These are phyloP conservation scores for Solanum chilense DNA, from an alignment of 257 asterid genomes.

Conservation along the genomic window DNA sequence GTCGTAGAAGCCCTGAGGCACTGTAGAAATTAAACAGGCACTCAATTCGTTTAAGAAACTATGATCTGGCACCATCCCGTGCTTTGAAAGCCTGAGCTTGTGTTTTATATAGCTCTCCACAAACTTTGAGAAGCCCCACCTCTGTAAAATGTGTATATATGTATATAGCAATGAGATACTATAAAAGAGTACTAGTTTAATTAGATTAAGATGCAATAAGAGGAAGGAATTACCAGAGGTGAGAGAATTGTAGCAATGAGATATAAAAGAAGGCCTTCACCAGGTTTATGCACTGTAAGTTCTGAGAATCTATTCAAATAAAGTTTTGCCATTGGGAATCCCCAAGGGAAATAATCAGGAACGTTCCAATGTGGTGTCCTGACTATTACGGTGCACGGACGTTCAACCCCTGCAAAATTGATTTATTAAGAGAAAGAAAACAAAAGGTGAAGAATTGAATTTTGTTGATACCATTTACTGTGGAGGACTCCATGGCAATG, in stretches of 20 bases:
- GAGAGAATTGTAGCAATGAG: constrained; percentile 31
- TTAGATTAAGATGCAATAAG: neutral
- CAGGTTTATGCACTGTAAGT: constrained; percentile 42
- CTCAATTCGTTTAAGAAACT: constrained; percentile 24
- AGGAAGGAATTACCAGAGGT: constrained; percentile 26
- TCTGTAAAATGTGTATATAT: constrained; percentile 1
- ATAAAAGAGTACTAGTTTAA: no score
- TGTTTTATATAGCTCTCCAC: constrained; percentile 22
- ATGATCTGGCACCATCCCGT: constrained; percentile 33
- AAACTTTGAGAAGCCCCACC: constrained; percentile 36
- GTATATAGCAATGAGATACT: no score
- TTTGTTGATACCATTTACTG: constrained; percentile 2
- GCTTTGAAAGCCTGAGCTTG: constrained; percentile 19
- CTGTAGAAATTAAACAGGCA: constrained; percentile 18
- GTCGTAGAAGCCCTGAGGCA: constrained; percentile 37
- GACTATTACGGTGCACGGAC: constrained; percentile 35
- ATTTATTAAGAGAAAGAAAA: neutral
- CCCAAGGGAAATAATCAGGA: constrained; percentile 37
- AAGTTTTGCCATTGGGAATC: constrained; percentile 21
- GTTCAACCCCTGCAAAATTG: constrained; percentile 20
- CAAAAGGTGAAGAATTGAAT: neutral
- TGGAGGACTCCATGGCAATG: constrained; percentile 33
- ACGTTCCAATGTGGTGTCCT: constrained; percentile 40
- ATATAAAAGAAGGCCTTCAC: constrained; percentile 21
- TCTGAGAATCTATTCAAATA: constrained; percentile 37